A percentile compares a stretch with the other conserved stretches of the same genome.
Conservation (phyloP, 768 basidiomycete species). For the Boletus patriciae region DNA sequence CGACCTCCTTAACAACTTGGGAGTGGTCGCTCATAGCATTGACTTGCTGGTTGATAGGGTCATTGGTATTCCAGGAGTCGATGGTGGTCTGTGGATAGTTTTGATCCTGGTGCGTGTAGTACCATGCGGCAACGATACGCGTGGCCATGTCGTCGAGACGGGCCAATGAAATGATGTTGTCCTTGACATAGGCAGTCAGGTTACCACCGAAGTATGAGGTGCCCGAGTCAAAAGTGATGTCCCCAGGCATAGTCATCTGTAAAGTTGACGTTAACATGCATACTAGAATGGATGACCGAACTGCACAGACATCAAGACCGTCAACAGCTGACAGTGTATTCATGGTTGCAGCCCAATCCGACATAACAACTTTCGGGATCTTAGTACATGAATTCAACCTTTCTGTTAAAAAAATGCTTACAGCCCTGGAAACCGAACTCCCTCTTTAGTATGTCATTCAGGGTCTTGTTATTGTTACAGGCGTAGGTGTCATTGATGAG, state of each 20-base stretch:
- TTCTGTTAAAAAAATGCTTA: constrained; percentile 20
- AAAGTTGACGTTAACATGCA: neutral
- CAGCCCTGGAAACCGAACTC: constrained; percentile 70
- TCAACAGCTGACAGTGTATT: constrained; percentile 49
- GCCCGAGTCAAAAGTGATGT: constrained; percentile 41
- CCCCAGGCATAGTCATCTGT: constrained; percentile 76
- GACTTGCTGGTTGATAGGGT: constrained; percentile 42
- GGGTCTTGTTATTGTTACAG: constrained; percentile 59
- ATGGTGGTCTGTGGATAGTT: constrained; percentile 28
- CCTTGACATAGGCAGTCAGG: constrained; percentile 58
- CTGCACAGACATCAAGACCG: constrained; percentile 56
- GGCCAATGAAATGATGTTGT: constrained; percentile 54
- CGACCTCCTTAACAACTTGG: constrained; percentile 58
- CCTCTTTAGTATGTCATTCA: constrained; percentile 63
- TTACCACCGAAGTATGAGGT: constrained; percentile 58
- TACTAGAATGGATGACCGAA: neutral
- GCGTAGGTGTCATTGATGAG: constrained; percentile 61
- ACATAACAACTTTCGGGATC: constrained; percentile 42
- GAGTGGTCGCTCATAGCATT: constrained; percentile 59
- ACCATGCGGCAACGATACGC: constrained; percentile 69
- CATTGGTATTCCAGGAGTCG: constrained; percentile 28
- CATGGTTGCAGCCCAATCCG: constrained; percentile 67
- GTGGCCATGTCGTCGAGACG: constrained; percentile 73
- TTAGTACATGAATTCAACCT: neutral
- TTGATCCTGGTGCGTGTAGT: constrained; percentile 36